Conservation (phyloP, 768 basidiomycete genomes). For the Neoboletus magnificus region DNA sequence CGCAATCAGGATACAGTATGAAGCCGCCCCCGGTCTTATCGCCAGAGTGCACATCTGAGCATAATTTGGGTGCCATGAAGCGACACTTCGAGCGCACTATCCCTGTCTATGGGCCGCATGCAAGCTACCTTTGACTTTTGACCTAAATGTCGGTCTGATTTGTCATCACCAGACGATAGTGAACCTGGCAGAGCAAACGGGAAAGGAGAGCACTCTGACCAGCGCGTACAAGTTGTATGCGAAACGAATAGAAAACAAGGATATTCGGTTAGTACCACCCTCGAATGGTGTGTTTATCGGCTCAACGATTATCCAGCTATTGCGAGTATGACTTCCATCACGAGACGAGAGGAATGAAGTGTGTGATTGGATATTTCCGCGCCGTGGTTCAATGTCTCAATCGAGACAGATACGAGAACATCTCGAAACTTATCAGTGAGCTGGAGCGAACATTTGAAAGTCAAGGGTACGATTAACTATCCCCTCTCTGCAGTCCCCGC, state of each 20-base stretch:
- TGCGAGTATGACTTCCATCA: conserved; percentile 89
- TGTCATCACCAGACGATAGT: conserved; percentile 58
- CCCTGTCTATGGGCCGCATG: conserved; percentile 75
- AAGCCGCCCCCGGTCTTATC: conserved; percentile 84
- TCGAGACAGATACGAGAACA: conserved; percentile 76
- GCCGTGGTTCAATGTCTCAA: background rate
- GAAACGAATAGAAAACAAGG: conserved; percentile 50
- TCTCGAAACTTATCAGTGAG: conserved; percentile 67
- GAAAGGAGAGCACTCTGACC: conserved; percentile 82
- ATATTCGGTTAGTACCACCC: conserved; percentile 49
- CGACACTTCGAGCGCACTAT: conserved; percentile 70
- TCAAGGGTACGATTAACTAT: conserved; percentile 58
- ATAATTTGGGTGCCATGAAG: conserved; percentile 66
- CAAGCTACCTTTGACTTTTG: conserved; percentile 31
- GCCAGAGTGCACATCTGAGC: conserved; percentile 65
- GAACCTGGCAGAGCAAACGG: conserved; percentile 87
- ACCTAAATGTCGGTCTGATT: conserved; percentile 3
- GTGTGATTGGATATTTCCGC: conserved; percentile 21
- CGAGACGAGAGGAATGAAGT: conserved; percentile 96
- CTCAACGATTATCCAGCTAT: conserved; percentile 45
- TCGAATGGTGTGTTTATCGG: background rate
- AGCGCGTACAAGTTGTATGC: conserved; percentile 72
- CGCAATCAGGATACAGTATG: conserved; percentile 78
- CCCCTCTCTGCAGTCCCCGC: background rate
- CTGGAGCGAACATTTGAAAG: conserved; percentile 72